Conservation (phyloP, 495 filamentous ascomycete genomes). For the Cercophora samala region DNA sequence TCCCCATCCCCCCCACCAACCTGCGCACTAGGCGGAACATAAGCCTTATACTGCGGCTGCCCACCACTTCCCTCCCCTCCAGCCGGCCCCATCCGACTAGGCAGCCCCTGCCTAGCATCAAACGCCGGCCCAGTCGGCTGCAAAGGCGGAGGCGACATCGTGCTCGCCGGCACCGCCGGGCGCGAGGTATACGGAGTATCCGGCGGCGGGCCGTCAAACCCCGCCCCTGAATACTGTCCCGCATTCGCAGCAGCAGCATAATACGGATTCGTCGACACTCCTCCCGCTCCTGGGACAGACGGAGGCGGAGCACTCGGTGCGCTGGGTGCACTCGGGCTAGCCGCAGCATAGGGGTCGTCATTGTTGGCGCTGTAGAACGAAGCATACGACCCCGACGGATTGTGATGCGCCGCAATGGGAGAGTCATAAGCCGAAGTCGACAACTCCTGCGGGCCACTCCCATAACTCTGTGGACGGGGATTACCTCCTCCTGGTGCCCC, state of each 20-base stretch:
- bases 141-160: slow-evolving; percentile 40
- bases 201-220: slow-evolving; percentile 8
- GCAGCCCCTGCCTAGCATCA: slow-evolving; percentile 41
- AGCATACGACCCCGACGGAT: slow-evolving; percentile 34
- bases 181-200: not conserved
- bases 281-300: slow-evolving; percentile 20
- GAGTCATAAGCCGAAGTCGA: slow-evolving; percentile 83
- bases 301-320: slow-evolving; percentile 16
- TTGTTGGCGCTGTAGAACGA: slow-evolving; percentile 51
- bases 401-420: slow-evolving; percentile 59
- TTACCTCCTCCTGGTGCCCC: not conserved
- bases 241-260: not conserved
- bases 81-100: slow-evolving; percentile 31
- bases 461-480: slow-evolving; percentile 65
- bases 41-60: slow-evolving; percentile 36
- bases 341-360: slow-evolving; percentile 51
- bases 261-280: slow-evolving; percentile 6
- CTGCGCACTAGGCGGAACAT: slow-evolving; percentile 28
- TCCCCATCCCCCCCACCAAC: not conserved
- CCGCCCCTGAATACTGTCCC: slow-evolving; percentile 10
- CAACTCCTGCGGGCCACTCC: slow-evolving; percentile 72
- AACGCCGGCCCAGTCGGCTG: slow-evolving; percentile 40
- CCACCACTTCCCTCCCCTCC: not conserved
- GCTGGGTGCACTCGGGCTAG: slow-evolving; percentile 31
- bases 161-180: not conserved